A percentile compares a stretch with the other conserved stretches of the same genome.
Evolutionary conservation across 1,284 basidiomycete genomes (phyloP).

Genomic region (Cryptococcus deneoformans): DNA sequence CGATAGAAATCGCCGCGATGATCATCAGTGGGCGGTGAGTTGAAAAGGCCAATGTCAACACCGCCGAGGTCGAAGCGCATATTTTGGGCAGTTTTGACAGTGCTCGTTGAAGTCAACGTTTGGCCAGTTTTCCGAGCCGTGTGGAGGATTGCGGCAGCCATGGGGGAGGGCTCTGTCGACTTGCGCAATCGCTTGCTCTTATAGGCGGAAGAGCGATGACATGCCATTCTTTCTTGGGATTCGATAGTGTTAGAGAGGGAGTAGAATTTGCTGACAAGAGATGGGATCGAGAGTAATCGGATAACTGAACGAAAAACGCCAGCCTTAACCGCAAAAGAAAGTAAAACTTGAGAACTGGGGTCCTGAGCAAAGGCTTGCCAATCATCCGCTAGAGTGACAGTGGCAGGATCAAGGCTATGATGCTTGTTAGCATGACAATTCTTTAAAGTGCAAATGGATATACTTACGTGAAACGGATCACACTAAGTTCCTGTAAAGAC

Average conservation of each 20-base stretch:
- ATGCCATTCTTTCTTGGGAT: slow-evolving; percentile 55
- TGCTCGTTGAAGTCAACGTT: slow-evolving; percentile 54
- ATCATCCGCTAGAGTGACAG: slow-evolving; percentile 74
- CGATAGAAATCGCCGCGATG: slow-evolving; percentile 39
- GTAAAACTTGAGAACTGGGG: slow-evolving; percentile 61
- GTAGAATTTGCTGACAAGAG: slow-evolving; percentile 41
- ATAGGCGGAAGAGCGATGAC: slow-evolving; percentile 61
- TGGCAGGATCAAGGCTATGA: slow-evolving; percentile 69
- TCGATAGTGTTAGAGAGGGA: slow-evolving; percentile 58
- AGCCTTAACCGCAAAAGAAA: slow-evolving; percentile 73
- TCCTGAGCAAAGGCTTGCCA: slow-evolving; percentile 61
- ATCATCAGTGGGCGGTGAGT: slow-evolving; percentile 31
- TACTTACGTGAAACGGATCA: slow-evolving; percentile 73
- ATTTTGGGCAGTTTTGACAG: slow-evolving; percentile 34
- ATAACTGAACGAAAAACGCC: slow-evolving; percentile 66
- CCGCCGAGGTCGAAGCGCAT: slow-evolving; percentile 43
- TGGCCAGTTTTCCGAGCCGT: slow-evolving; percentile 58
- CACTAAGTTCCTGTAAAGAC: slow-evolving; percentile 71
- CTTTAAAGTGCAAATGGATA: not conserved
- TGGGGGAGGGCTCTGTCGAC: slow-evolving; percentile 59
- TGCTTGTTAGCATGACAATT: not conserved
- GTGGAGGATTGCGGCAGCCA: slow-evolving; percentile 75
- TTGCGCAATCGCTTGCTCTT: slow-evolving; percentile 65
- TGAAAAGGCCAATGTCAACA: slow-evolving; percentile 42
- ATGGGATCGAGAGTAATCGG: slow-evolving; percentile 57